Base-by-base conservation (phyloP, 306 rosid species). In the Astragalus membranaceus region DNA sequence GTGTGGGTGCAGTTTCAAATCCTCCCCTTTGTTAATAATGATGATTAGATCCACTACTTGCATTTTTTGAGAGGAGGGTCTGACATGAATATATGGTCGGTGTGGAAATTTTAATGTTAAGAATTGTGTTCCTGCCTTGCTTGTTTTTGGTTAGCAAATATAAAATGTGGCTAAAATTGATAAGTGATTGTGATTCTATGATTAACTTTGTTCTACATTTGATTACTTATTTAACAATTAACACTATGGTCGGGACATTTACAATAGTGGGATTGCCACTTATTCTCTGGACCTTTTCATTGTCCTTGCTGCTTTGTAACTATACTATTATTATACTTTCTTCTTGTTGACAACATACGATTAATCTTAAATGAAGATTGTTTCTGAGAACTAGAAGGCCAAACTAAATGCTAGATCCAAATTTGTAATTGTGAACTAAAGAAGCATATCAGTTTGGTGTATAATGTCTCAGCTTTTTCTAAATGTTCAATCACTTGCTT, bases 171-270 rank as follows among this genome's bases (percentile, higher is more conserved):
- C n/a, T 11, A 44, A 33, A 52, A 6, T 73, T 26, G 10, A 10
- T 30, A 16, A 8, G 15, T 42, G 57, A n/a, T n/a, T n/a, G n/a
- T n/a, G n/a, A 10, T 10, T 61, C 10, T 43, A 5, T 54, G 58
- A 32, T 33, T 56, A 48, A 23, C 43, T 55, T n/a, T 65, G 68
- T 56, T 46, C 33, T 56, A 33, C 4, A 11, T 42, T 10, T 65
- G 50, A 32, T 74, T 17, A 55, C 12, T 55, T 20, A 17, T 66
- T 75, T 8, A 71, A n/a, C n/a, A n/a, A n/a, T n/a, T n/a, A n/a
- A 16, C 8, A 17, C 12, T 32, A 49, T 60, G 70, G 43, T 16
- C 7, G 61, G 29, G 14, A 39, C 35, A 26, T 36, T 16, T 46
- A 8, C 54, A 42, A 33, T 51, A 37, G 13, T 54, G 67, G 6